Conservation (phyloP, 768 basidiomycete genomes). For the Cytidiella melzeri region DNA sequence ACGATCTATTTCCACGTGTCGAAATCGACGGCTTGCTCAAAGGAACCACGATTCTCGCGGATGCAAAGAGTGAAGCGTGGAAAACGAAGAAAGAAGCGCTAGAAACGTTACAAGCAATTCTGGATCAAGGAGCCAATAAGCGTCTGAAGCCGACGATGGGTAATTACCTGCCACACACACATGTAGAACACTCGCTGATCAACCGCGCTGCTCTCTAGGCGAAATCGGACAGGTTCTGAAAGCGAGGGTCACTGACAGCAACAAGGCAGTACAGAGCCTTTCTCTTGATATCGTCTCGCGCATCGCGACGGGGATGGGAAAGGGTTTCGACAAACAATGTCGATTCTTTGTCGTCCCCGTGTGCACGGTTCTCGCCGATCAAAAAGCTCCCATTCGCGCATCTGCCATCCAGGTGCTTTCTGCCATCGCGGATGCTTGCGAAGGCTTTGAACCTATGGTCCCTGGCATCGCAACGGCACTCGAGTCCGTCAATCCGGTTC, state of each 20-base stretch:
- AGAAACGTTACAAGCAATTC: conserved; percentile 71
- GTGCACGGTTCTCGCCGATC: conserved; percentile 83
- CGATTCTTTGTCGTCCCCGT: conserved; percentile 73
- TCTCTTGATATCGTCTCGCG: conserved; percentile 88
- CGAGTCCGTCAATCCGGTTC: conserved; percentile 82
- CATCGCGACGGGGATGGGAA: conserved; percentile 92
- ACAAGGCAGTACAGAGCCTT: conserved; percentile 87
- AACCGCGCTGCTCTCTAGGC: conserved; percentile 37
- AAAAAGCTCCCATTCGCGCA: conserved; percentile 80
- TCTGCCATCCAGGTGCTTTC: conserved; percentile 75
- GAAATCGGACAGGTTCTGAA: conserved; percentile 90
- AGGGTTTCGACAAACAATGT: conserved; percentile 86
- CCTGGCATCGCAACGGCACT: conserved; percentile 71
- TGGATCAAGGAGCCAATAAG: conserved; percentile 91
- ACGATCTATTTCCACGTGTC: conserved; percentile 92
- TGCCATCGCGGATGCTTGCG: conserved; percentile 79
- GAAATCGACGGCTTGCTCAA: conserved; percentile 85
- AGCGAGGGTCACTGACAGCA: conserved; percentile 82
- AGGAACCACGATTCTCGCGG: conserved; percentile 74
- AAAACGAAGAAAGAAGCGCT: conserved; percentile 95
- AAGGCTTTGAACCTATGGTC: conserved; percentile 78
- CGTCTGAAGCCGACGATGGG: conserved; percentile 89
- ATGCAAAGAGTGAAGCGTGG: conserved; percentile 92
- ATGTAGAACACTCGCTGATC: conserved; percentile 6
- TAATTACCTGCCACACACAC: conserved; percentile 24